These are phyloP conservation scores for Colletotrichum musicola DNA, from an alignment of 2,329 filamentous ascomycete genomes.

Conservation along the genomic window DNA sequence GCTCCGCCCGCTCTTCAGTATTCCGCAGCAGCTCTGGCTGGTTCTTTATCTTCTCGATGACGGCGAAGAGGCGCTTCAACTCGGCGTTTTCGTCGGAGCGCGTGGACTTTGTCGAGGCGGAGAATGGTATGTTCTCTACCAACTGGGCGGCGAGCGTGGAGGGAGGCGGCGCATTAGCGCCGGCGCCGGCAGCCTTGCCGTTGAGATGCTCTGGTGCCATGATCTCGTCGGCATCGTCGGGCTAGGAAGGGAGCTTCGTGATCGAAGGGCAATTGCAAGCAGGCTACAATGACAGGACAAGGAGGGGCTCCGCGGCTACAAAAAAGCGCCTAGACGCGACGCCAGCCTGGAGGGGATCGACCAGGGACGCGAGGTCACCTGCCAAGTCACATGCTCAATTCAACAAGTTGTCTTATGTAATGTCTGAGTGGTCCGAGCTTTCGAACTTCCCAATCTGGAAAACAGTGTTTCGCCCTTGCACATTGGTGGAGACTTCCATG, in stretches of 20 bases:
- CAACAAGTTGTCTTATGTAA: neutral
- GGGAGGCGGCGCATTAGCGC: constrained; percentile 67
- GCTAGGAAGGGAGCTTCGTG: neutral
- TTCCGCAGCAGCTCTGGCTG: constrained; percentile 68
- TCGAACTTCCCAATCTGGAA: neutral
- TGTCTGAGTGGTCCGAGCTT: neutral
- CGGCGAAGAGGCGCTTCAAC: constrained; percentile 76
- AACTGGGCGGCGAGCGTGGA: constrained; percentile 91
- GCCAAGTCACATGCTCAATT: constrained; percentile 5
- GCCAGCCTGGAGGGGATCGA: constrained; percentile 13
- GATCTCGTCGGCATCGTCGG: constrained; percentile 23
- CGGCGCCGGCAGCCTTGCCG: constrained; percentile 34
- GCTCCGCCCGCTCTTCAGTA: constrained; percentile 74
- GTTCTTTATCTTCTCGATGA: constrained; percentile 68
- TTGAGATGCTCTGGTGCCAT: constrained; percentile 36
- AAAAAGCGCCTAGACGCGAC: constrained; percentile 1
- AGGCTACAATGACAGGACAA: neutral
- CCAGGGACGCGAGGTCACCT: constrained; percentile 35
- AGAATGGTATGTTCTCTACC: constrained; percentile 76
- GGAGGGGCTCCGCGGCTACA: neutral
- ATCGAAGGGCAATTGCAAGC: neutral
- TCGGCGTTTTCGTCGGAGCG: constrained; percentile 77
- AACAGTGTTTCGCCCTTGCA: neutral
- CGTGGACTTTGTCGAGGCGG: constrained; percentile 71
- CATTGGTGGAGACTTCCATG: constrained; percentile 1